Conservation (phyloP, 495 filamentous ascomycete genomes). For the Neurospora sp. region DNA sequence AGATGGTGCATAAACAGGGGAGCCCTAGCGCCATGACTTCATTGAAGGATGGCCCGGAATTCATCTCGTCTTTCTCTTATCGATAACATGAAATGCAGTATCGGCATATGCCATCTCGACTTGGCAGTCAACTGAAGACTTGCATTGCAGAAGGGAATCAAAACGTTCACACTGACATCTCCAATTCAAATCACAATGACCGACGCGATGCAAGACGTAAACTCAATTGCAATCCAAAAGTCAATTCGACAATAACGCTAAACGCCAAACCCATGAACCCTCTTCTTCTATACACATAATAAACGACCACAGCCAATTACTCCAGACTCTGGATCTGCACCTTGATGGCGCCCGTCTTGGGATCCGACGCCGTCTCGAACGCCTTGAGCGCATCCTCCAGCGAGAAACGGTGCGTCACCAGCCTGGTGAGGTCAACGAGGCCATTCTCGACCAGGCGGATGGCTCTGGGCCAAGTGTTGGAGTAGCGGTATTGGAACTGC, state of each 20-base stretch:
- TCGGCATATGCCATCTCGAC: background rate
- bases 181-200: background rate
- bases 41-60: background rate
- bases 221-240: background rate
- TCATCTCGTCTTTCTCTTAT: background rate
- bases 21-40: background rate
- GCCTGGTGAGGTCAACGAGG: conserved; percentile 63
- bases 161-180: background rate
- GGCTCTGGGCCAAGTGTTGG: conserved; percentile 89
- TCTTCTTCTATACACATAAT: background rate
- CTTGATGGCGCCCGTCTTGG: conserved; percentile 91
- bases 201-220: background rate
- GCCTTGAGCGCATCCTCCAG: conserved; percentile 83
- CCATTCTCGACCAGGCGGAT: conserved; percentile 79
- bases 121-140: background rate
- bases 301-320: conserved; percentile 4
- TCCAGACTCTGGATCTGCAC: conserved; percentile 70
- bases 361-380: conserved; percentile 75
- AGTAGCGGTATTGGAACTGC: conserved; percentile 92
- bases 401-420: conserved; percentile 79
- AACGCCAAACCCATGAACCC: background rate
- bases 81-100: background rate
- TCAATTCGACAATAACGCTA: background rate
- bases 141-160: background rate
- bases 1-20: background rate